Evolutionary conservation across 192 early-diverging fungal species (phyloP), one percentile per base, ranked within the genome.

Genomic region (Lunasporangiospora selenospora): DNA sequence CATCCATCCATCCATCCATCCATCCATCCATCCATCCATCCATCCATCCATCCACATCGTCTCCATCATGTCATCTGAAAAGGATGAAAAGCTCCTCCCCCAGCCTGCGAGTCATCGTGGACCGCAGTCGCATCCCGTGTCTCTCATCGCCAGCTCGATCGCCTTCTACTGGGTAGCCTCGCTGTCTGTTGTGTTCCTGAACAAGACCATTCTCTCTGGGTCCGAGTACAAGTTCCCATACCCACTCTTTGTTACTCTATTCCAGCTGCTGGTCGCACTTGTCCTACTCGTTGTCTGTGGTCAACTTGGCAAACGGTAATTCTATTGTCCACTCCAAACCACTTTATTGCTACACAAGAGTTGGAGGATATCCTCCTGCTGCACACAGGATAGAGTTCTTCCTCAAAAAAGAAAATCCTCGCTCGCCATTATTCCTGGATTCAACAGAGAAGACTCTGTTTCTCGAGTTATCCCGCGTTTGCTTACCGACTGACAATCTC

Each of bases 231-330:
- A 78, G 46, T 88, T 88, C 50, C 85, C 87, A 8, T 88, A 80
- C 67, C 85, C 87, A 31, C 69, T 86, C 33, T 88, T 88, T 51
- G 87, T 88, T 34, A 88, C 87, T 23, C 88, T 86, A 78, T 88
- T 75, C 45, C 87, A 88, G 52, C 62, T 88, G 13, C 44, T 87
- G 12, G 86, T 88, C 6, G 87, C 87, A 0, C 53, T 88, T 24
- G 58, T 65, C 6, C 53, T 88, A 3, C 55, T 88, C 18, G 31
- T 88, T 26, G 49, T 81, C 27, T 87, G 80, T 64, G 86, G 85
- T 3, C 64, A 77, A 19, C 61, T 80, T 9, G 86, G 86, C 43
- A 73, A 80, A 76, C 61, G 75, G 87, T 88, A 84, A 43, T 33
- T 58, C 42, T 1, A 19, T 42, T 16, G 16, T 42, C 16, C 2